Evolutionary conservation across 345 rosid genomes (phyloP), one percentile per base, ranked within the genome.

Genomic region (Linum trigynum): DNA sequence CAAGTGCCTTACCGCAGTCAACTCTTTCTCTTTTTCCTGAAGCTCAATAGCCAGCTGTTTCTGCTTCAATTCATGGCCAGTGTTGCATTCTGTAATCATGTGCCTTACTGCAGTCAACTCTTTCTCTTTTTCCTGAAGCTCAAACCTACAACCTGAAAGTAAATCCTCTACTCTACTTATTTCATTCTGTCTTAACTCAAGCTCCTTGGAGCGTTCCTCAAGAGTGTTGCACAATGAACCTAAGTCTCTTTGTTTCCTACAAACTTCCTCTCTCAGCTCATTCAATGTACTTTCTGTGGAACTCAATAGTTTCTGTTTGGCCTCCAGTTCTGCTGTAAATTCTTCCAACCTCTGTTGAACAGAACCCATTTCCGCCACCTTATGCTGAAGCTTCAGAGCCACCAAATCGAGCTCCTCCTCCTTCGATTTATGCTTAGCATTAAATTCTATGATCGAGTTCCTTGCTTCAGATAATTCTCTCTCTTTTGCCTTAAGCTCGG

Each of bases 1-100:
- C 51, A 45, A 1, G 51, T 9, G 2, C 7, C 51, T 45, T 45
- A 56, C 36, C 40, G 0, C 53, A 35, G 9, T 36, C 51, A 71
- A 59, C 39, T 71, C 59, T 10, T 7, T 48, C 55, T 56, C 45
- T 57, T 58, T 62, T 42, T 38, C 17, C 5, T 23, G 48, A 60
- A 70, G 50, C 41, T 45, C 55, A 2, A 1, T 12, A 17, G 1
- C 38, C 62, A 59, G 37, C 5, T 35, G 2, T 9, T 2, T 35
- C 39, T 59, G 38, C 9, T 32, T 59, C 38, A 59, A 59, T 59
- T 59, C 62, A 12, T 35, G 11, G 3, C 12, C 51, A 45, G 51
- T 14, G 2, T 45, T 45, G 51, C 2, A 8, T 45, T 45, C 12
- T 5, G 7, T 45, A 4, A 45, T 45, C 10, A 45, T 7, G 51